Evolutionary conservation across 2,329 filamentous ascomycete genomes (phyloP).

Genomic region (Amesomyces nigricolor): DNA sequence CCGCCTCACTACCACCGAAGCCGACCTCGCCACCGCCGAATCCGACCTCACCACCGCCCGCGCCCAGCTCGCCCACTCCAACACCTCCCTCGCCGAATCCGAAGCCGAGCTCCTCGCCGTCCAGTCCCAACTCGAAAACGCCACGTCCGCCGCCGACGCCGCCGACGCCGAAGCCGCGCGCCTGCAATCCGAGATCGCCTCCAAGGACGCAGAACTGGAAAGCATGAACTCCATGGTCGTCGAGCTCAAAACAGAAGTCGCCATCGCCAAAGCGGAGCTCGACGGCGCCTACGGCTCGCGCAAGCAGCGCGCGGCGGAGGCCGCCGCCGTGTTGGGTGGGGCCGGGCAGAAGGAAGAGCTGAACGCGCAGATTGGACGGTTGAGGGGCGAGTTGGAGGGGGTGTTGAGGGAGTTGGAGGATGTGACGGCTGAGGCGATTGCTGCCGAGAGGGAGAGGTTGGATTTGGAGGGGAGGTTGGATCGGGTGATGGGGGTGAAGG

Average conservation of each 20-base stretch:
- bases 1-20: conserved; percentile 23
- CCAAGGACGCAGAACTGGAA: conserved; percentile 48
- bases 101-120: conserved; percentile 31
- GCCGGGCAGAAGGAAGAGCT: conserved; percentile 32
- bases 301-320: conserved; percentile 53
- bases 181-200: conserved; percentile 42
- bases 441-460: conserved; percentile 46
- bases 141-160: conserved; percentile 25
- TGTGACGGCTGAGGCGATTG: conserved; percentile 48
- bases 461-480: conserved; percentile 41
- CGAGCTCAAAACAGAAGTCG: conserved; percentile 57
- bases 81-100: conserved; percentile 8
- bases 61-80: conserved; percentile 25
- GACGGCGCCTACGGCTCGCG: conserved; percentile 57
- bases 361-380: conserved; percentile 42
- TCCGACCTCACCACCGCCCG: conserved; percentile 35
- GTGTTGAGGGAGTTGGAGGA: conserved; percentile 49
- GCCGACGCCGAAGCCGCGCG: conserved; percentile 27
- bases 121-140: conserved; percentile 29
- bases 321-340: conserved; percentile 38
- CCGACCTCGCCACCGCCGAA: conserved; percentile 37
- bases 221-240: conserved; percentile 47
- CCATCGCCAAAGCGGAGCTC: conserved; percentile 55
- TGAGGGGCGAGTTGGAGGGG: conserved; percentile 46
- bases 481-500: conserved; percentile 33